These are phyloP conservation scores for Penicilliopsis zonata DNA, from an alignment of 495 filamentous ascomycete genomes.

Conservation along the genomic window DNA sequence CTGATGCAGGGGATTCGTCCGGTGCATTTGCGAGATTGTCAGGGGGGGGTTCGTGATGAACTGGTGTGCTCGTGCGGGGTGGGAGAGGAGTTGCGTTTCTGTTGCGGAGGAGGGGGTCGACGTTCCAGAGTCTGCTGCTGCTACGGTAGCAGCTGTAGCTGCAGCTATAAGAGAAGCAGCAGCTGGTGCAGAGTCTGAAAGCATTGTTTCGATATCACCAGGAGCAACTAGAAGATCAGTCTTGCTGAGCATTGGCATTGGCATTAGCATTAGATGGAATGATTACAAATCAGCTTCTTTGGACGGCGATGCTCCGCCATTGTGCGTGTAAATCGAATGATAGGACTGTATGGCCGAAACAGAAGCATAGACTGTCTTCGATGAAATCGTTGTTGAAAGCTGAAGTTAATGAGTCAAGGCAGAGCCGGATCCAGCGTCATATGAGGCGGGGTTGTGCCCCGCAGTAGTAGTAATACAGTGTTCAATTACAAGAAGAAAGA, in stretches of 20 bases:
- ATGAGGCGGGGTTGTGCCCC: too few relatives aligned
- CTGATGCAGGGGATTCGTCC: constrained; percentile 54
- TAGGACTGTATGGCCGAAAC: too few relatives aligned
- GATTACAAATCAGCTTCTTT: constrained; percentile 34
- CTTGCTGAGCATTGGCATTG: background rate
- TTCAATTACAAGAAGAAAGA: too few relatives aligned
- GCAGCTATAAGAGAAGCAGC: constrained; percentile 5
- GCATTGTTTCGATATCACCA: constrained; percentile 23
- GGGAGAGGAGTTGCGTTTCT: constrained; percentile 23
- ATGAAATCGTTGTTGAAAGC: too few relatives aligned
- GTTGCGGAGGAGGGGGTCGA: constrained; percentile 26
- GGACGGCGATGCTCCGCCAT: too few relatives aligned
- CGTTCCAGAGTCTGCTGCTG: constrained; percentile 18
- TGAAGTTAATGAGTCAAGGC: too few relatives aligned
- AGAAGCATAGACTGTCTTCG: too few relatives aligned
- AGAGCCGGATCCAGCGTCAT: too few relatives aligned
- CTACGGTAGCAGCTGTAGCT: constrained; percentile 1
- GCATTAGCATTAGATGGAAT: background rate
- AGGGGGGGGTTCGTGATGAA: constrained; percentile 35
- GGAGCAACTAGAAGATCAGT: constrained; percentile 22
- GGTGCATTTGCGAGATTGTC: constrained; percentile 26
- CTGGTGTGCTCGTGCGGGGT: constrained; percentile 33
- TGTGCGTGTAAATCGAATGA: too few relatives aligned
- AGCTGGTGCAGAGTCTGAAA: constrained; percentile 39
- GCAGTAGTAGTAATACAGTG: too few relatives aligned